Conservation (phyloP, 2,329 filamentous ascomycete genomes). For the Epichloe aotearoae region DNA sequence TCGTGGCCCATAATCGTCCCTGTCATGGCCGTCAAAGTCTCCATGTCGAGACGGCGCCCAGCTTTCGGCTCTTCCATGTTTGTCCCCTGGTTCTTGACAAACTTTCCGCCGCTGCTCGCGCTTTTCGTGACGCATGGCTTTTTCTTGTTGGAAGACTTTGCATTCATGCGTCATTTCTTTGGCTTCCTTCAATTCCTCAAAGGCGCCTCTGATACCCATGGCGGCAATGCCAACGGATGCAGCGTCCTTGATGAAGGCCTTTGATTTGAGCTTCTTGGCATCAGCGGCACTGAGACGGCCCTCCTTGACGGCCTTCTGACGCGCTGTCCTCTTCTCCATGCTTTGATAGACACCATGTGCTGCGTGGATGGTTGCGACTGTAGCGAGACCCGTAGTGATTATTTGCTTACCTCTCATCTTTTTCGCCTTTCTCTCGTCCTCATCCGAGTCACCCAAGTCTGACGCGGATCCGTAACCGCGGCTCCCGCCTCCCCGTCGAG, state of each 20-base stretch:
- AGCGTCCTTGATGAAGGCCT: slow-evolving; percentile 42
- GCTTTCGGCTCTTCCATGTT: slow-evolving; percentile 29
- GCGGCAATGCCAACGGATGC: slow-evolving; percentile 46
- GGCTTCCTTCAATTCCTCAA: slow-evolving; percentile 43
- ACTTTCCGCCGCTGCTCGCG: slow-evolving; percentile 25
- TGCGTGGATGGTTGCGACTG: slow-evolving; percentile 47
- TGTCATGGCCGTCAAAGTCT: slow-evolving; percentile 26
- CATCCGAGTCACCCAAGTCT: slow-evolving; percentile 44
- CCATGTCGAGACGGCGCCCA: slow-evolving; percentile 27
- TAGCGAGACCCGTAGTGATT: slow-evolving; percentile 41
- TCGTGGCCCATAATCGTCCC: slow-evolving; percentile 28
- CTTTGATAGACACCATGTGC: slow-evolving; percentile 45
- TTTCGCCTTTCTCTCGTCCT: slow-evolving; percentile 38
- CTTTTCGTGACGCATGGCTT: slow-evolving; percentile 33
- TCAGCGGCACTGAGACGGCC: slow-evolving; percentile 37
- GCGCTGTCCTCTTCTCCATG: slow-evolving; percentile 41
- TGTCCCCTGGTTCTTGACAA: slow-evolving; percentile 18
- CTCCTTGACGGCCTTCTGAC: slow-evolving; percentile 40
- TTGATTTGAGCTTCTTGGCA: slow-evolving; percentile 43
- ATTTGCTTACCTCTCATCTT: slow-evolving; percentile 52
- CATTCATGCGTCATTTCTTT: slow-evolving; percentile 35
- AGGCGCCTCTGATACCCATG: slow-evolving; percentile 42
- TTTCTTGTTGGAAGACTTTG: slow-evolving; percentile 36
- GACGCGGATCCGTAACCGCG: slow-evolving; percentile 37
- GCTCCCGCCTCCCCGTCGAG: slow-evolving; percentile 22